phyloP scores from a whole-genome alignment of 1,284 basidiomycete species.

The Cutaneotrichosporon sp. region DNA sequence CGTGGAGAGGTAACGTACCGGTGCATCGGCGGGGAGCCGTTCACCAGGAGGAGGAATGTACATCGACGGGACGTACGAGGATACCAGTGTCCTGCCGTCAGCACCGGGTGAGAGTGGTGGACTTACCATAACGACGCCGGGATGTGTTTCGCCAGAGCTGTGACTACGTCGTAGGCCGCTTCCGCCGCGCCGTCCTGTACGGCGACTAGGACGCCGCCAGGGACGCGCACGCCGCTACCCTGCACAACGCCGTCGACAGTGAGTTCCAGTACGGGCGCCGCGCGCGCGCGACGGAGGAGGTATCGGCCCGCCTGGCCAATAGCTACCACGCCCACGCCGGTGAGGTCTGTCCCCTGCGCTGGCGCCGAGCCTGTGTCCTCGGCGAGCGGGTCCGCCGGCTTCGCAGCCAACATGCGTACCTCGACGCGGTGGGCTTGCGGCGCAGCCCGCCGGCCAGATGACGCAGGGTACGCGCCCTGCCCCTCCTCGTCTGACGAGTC shows the following conservation, averaged over 20 bases:
- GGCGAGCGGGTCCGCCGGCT: neutral
- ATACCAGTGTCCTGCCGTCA: conserved; percentile 31
- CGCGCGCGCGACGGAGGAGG: conserved; percentile 12
- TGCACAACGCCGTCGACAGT: conserved; percentile 8
- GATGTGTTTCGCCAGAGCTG: neutral
- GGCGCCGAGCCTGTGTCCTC: neutral
- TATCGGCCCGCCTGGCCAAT: conserved; percentile 37
- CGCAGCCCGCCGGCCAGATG: neutral
- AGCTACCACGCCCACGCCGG: conserved; percentile 21
- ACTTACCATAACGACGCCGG: conserved; percentile 11
- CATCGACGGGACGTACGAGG: conserved; percentile 39
- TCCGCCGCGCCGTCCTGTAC: conserved; percentile 14
- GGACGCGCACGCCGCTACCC: conserved; percentile 15
- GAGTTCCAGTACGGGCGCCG: conserved; percentile 13
- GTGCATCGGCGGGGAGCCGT: conserved; percentile 12
- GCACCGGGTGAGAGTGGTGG: neutral
- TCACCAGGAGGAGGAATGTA: conserved; percentile 31
- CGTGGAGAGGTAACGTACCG: conserved; percentile 27
- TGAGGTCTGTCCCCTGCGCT: neutral
- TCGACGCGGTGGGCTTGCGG: neutral
- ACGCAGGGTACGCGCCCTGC: conserved; percentile 30
- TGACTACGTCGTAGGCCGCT: conserved; percentile 4
- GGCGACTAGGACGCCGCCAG: conserved; percentile 13
- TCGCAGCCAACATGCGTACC: neutral
- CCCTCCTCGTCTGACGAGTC: conserved; percentile 46